Base-by-base conservation (phyloP, 768 basidiomycete species). In the Vishniacozyma victoriae region DNA sequence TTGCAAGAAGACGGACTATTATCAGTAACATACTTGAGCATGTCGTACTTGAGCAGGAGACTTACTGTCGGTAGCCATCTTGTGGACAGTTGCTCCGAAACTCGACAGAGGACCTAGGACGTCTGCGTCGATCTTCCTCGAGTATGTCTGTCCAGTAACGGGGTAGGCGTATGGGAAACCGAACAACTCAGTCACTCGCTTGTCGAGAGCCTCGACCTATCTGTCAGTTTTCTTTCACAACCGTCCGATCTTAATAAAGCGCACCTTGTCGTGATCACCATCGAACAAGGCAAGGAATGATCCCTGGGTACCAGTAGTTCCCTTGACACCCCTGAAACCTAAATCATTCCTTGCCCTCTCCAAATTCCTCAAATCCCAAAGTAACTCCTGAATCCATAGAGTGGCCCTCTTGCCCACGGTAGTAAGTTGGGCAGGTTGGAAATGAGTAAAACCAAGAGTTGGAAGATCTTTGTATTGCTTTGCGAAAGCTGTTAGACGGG, bases 291-390 rank as follows among this genome's bases (percentile, higher is more conserved):
- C 77, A 46, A 97, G 76, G 77, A 97, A 99, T 59, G 87, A 90
- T 3, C 88, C 95, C 72, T 97, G 95, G 0, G 95, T 97, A 7
- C 95, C 95, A 0, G 95, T 99, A 0, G 95, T 97, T n/a, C 95
- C 95, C 74, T 99, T 99, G 43, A 93, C 95, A 38, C 95, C 95
- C 46, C 95, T 82, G 78, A 99, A 97, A 3, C 95, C 93, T 41
- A 99, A 73, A 70, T 97, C 93, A 54, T 87, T 83, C 19, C 88
- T 77, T 0, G 87, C 90, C 24, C 93, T 82, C 68, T 83, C 82
- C 65, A 99, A 78, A 71, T 96, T 96, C 16, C 93, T 79, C 50
- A 99, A 76, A 72, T 99, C 95, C 93, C 92, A 96, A 1, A 97
- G 77, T 2, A 99, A 78, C 64, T 99, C 95, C 77, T 99, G 93